phyloP scores from a whole-genome alignment of 148 eudicot genomes.

The Fagopyrum homotropicum region DNA sequence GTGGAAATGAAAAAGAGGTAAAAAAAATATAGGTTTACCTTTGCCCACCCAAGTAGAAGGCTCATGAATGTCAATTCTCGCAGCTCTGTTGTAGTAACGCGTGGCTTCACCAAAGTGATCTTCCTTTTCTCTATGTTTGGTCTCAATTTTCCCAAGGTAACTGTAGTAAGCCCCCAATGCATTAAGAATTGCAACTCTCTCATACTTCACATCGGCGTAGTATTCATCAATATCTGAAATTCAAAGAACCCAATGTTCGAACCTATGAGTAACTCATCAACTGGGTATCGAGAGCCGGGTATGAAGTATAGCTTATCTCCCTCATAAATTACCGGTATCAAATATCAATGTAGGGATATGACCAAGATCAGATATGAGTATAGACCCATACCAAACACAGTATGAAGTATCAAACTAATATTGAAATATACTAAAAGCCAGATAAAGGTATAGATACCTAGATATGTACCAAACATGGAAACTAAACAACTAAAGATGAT shows the following conservation, averaged over 20 bases:
- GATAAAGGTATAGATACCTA: no score
- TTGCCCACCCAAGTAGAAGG: slow-evolving; percentile 98
- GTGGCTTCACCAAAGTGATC: slow-evolving; percentile 68
- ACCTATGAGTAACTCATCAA: not conserved
- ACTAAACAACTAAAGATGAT: not conserved
- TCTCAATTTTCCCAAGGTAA: slow-evolving; percentile 85
- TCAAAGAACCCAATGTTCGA: not conserved
- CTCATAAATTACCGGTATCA: no score
- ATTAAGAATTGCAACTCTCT: slow-evolving; percentile 90
- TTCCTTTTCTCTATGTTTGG: slow-evolving; percentile 68
- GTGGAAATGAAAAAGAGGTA: not conserved
- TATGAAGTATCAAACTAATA: no score
- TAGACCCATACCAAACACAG: not conserved
- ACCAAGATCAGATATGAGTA: no score
- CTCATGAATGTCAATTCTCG: slow-evolving; percentile 89
- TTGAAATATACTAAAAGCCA: no score
- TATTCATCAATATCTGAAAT: slow-evolving; percentile 90
- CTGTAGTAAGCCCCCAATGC: slow-evolving; percentile 86
- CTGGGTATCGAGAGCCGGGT: not conserved
- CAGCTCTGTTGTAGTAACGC: slow-evolving; percentile 77
- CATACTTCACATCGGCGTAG: slow-evolving; percentile 86
- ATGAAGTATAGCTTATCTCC: no score
- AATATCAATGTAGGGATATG: no score
- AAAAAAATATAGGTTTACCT: slow-evolving; percentile 33
- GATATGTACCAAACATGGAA: not conserved